These are phyloP conservation scores for Colletotrichum caudatum DNA, from an alignment of 2,329 filamentous ascomycete species.

Conservation along the genomic window DNA sequence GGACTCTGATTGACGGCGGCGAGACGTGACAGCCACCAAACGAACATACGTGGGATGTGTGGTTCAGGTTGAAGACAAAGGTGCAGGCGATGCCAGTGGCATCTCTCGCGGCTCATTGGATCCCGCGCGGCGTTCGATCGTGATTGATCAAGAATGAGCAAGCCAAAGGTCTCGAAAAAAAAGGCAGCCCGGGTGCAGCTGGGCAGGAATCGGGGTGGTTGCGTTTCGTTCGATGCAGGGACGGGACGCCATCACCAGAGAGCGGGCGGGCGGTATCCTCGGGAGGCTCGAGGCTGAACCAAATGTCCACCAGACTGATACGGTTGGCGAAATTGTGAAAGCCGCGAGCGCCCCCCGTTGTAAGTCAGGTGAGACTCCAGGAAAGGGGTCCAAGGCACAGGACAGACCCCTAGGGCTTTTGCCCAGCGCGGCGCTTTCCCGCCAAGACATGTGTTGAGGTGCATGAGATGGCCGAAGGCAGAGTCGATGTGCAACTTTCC, in stretches of 20 bases:
- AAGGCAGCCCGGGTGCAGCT: not conserved
- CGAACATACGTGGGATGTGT: not conserved
- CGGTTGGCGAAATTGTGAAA: slow-evolving; percentile 8
- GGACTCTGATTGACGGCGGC: not conserved
- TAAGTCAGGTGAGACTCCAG: slow-evolving; percentile 16
- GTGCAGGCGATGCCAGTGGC: not conserved
- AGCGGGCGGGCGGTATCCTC: not conserved
- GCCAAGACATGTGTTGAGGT: not conserved
- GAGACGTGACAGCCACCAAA: not conserved
- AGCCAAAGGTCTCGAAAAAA: not conserved
- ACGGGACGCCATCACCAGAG: not conserved
- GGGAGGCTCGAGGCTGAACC: slow-evolving; percentile 30
- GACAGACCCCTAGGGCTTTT: not conserved
- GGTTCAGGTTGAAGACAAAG: slow-evolving; percentile 6
- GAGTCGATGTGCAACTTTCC: not conserved
- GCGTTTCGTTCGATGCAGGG: slow-evolving; percentile 5
- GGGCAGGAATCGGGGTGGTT: not conserved
- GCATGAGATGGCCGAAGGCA: not conserved
- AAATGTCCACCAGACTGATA: not conserved
- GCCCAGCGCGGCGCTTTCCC: not conserved
- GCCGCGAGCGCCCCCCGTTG: slow-evolving; percentile 8
- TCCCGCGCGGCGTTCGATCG: not conserved
- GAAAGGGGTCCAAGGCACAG: slow-evolving; percentile 17
- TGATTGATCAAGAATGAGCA: not conserved
- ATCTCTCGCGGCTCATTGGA: not conserved